Conservation (phyloP, 345 rosid genomes). For the Triadica sebifera region DNA sequence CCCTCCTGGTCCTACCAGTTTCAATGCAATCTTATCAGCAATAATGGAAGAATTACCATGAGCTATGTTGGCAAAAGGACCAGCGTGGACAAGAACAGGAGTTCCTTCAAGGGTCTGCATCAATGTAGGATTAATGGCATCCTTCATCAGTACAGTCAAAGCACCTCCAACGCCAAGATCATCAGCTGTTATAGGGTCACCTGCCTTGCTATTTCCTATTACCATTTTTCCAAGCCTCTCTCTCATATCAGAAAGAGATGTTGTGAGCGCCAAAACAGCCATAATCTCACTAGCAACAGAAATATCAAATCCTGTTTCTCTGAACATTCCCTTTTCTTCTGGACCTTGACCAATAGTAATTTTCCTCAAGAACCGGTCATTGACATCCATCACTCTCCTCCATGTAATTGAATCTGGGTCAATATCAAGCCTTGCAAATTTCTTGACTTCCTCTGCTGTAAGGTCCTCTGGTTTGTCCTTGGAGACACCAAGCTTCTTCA, state of each 20-base stretch:
- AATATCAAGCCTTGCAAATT: conserved; percentile 88
- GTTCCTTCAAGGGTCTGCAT: conserved; percentile 99
- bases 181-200: conserved; percentile 93
- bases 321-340: conserved; percentile 93
- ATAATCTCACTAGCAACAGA: conserved; percentile 99
- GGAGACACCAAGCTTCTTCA: conserved; percentile 81
- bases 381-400: conserved; percentile 99
- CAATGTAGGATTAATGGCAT: conserved; percentile 90
- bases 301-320: conserved; percentile 96
- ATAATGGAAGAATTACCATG: conserved; percentile 97
- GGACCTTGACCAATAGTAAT: conserved; percentile 92
- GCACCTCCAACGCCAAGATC: conserved; percentile 99
- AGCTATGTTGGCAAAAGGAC: conserved; percentile 98
- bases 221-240: conserved; percentile 99
- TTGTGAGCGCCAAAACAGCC: conserved; percentile 98
- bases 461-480: conserved; percentile 87
- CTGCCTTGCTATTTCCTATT: conserved; percentile 87
- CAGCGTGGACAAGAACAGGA: conserved; percentile 97
- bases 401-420: conserved; percentile 82
- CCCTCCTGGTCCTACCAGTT: conserved; percentile 93
- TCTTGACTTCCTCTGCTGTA: conserved; percentile 69
- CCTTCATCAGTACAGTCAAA: conserved; percentile 93
- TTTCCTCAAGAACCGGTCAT: conserved; percentile 91
- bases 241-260: conserved; percentile 93
- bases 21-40: conserved; percentile 94